Evolutionary conservation across 176 grass and related monocot genomes (phyloP), one percentile per base, ranked within the genome.

Genomic region (Oryza meridionalis): DNA sequence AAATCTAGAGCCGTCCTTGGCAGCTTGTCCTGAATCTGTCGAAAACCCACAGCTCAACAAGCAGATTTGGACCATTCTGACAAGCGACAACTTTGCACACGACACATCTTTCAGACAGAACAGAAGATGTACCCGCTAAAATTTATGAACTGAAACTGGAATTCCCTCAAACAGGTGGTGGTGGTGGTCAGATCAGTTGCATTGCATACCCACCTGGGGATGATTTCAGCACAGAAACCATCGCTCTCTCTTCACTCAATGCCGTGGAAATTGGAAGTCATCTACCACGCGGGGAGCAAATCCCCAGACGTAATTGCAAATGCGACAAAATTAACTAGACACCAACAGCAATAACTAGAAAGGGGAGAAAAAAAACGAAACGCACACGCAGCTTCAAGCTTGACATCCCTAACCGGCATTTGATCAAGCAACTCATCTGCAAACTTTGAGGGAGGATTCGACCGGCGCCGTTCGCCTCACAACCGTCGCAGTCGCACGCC

Each of bases 341-440:
- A 70, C 1, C n/a, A 71, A 37, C 15, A 21, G 55, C 65, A 27
- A 22, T n/a, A 53, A 70, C 2, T 43, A 11, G 27, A 51, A 11
- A 44, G 4, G 65, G 72, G 44, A 31, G 53, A 31, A 31, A 31
- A 31, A 31, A 31, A 3, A 21, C 12, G 12, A 24, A 33, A 31
- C 45, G 2, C 44, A 21, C 9, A 0, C 3, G 21, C 42, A n/a
- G 65, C 32, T 21, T 33, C 12, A 59, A 19, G 55, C 17, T 9
- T 59, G 9, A 42, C 45, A 79, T 35, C 4, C 38, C 50, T 86
- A 79, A 87, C 25, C 42, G 42, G 70, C 16, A 80, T 84, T 76
- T 43, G 51, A 79, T 80, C 84, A 80, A 80, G 75, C 84, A 65
- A 22, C 3, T 70, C 40, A 76, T 44, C 89, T 92, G 86, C 75